These are phyloP conservation scores for Dryas octopetala DNA, from an alignment of 306 rosid genomes.

Conservation along the genomic window DNA sequence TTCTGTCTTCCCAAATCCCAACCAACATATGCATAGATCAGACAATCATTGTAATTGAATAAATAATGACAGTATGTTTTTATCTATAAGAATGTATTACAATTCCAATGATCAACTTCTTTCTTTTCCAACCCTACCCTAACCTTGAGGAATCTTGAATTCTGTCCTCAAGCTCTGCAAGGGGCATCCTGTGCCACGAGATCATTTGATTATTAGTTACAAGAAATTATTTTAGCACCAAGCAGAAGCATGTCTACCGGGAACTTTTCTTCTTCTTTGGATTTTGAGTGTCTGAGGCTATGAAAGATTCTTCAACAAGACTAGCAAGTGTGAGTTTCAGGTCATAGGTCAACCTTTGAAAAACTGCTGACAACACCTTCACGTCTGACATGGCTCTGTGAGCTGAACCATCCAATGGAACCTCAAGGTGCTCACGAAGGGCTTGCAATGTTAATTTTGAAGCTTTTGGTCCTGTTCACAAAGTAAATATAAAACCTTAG, in stretches of 20 bases:
- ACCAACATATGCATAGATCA: background rate
- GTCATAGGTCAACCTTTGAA: conserved; percentile 56
- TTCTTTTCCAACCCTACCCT: conserved; percentile 19
- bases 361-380: conserved; percentile 47
- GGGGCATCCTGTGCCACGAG: conserved; percentile 5
- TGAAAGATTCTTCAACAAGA: conserved; percentile 62
- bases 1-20: too few relatives aligned
- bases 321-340: conserved; percentile 52
- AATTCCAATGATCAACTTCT: conserved; percentile 31
- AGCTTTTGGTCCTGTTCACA: conserved; percentile 49
- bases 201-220: conserved; percentile 21
- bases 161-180: conserved; percentile 5
- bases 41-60: background rate
- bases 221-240: conserved; percentile 11
- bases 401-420: conserved; percentile 61
- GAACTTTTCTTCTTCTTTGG: conserved; percentile 65
- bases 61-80: background rate
- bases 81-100: conserved; percentile 25
- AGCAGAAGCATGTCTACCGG: conserved; percentile 35
- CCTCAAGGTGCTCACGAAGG: conserved; percentile 45
- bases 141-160: conserved; percentile 5
- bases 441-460: conserved; percentile 43
- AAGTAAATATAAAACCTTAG: conserved; percentile 14
- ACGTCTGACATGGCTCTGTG: conserved; percentile 93
- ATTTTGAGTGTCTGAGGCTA: conserved; percentile 44